These are phyloP conservation scores for Quillaja saponaria DNA, from an alignment of 306 rosid species.

Conservation along the genomic window DNA sequence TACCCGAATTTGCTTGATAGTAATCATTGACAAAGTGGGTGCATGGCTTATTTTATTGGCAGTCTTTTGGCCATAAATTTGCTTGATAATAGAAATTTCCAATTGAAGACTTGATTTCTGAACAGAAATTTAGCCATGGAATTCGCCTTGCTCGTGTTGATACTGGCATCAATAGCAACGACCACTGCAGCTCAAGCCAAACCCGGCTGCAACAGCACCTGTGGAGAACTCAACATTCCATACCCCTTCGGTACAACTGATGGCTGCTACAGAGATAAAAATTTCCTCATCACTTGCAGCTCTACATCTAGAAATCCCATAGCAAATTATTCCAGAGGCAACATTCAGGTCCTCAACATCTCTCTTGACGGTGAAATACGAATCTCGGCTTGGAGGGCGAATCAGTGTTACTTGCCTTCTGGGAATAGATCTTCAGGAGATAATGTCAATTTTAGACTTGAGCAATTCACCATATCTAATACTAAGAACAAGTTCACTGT, in stretches of 20 bases:
- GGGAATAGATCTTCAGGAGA: too few relatives aligned
- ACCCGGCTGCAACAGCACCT: constrained; percentile 23
- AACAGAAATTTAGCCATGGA: too few relatives aligned
- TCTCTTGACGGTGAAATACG: constrained; percentile 15
- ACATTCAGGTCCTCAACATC: constrained; percentile 17
- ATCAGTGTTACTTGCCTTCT: background rate
- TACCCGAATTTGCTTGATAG: too few relatives aligned
- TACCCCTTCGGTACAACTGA: constrained; percentile 46
- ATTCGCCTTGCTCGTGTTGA: too few relatives aligned
- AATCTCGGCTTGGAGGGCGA: background rate
- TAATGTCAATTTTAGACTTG: background rate
- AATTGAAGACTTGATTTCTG: too few relatives aligned
- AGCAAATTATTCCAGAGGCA: background rate
- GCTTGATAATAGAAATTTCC: too few relatives aligned
- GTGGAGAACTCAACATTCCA: constrained; percentile 47
- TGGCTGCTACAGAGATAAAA: background rate
- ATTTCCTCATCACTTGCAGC: constrained; percentile 14
- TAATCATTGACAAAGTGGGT: too few relatives aligned
- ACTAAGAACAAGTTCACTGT: constrained; percentile 29
- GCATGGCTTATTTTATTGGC: too few relatives aligned
- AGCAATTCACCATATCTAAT: constrained; percentile 11
- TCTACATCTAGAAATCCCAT: background rate
- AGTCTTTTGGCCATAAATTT: too few relatives aligned
- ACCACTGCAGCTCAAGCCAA: background rate
- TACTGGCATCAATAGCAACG: too few relatives aligned